Percentiles rank a stretch among this genome's conserved stretches.
Evolutionary conservation across 495 filamentous ascomycete species (phyloP).

Genomic region (Aspergillus homomorphus): DNA sequence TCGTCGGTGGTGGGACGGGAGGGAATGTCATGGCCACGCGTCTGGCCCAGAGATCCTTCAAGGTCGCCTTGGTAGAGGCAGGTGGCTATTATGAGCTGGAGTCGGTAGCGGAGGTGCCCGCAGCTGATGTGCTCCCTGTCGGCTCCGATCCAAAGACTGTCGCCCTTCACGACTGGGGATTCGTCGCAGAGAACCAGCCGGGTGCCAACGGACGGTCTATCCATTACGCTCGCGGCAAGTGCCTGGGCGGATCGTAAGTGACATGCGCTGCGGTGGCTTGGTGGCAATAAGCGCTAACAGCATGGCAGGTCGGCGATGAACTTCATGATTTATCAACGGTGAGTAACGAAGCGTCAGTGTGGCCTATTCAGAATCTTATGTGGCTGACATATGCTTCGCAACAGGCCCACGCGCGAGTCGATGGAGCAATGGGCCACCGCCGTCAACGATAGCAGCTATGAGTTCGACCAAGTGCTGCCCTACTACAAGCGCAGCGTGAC

Average conservation of each 20-base stretch:
- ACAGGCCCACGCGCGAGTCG: constrained; percentile 23
- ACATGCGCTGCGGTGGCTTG: background rate
- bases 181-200: constrained; percentile 37
- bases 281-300: background rate
- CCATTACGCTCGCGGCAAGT: constrained; percentile 39
- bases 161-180: constrained; percentile 50
- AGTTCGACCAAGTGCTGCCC: constrained; percentile 49
- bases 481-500: constrained; percentile 52
- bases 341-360: background rate
- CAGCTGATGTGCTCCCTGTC: constrained; percentile 28
- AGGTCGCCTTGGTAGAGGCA: constrained; percentile 55
- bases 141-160: constrained; percentile 12
- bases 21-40: constrained; percentile 50
- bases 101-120: constrained; percentile 28
- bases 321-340: constrained; percentile 50
- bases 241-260: constrained; percentile 32
- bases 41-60: constrained; percentile 35
- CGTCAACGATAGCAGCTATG: constrained; percentile 55
- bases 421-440: constrained; percentile 54
- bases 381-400: background rate
- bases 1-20: constrained; percentile 56
- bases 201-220: constrained; percentile 34
- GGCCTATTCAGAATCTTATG: background rate
- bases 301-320: constrained; percentile 40
- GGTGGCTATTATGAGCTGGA: constrained; percentile 53